Evolutionary conservation across 2,329 filamentous ascomycete species (phyloP).

Genomic region (Aspergillus aculeatinus): DNA sequence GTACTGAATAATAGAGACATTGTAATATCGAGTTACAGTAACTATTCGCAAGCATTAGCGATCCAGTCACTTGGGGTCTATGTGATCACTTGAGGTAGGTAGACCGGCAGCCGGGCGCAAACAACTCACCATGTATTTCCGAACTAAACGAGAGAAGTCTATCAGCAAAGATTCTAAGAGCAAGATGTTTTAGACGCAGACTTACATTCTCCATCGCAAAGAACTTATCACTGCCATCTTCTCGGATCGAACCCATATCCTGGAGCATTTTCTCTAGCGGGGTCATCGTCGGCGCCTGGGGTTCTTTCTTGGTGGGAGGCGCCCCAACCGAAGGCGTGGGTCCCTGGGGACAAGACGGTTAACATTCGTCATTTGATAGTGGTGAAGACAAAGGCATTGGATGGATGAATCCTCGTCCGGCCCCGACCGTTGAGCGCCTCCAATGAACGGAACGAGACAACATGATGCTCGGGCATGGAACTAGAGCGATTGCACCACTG

Average conservation of each 20-base stretch:
- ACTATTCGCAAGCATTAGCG: slow-evolving; percentile 49
- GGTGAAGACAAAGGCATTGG: neutral
- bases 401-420: neutral
- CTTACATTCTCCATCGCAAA: slow-evolving; percentile 97
- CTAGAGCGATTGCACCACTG: neutral
- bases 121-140: slow-evolving; percentile 86
- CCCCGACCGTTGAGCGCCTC: neutral
- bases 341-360: slow-evolving; percentile 38
- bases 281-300: slow-evolving; percentile 56
- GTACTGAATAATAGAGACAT: slow-evolving; percentile 91
- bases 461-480: neutral
- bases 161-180: slow-evolving; percentile 3
- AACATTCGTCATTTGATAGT: slow-evolving; percentile 13
- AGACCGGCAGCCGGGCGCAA: too few species aligned
- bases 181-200: slow-evolving; percentile 20
- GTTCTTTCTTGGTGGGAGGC: slow-evolving; percentile 59
- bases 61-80: neutral
- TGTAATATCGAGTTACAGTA: slow-evolving; percentile 99
- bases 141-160: slow-evolving; percentile 61
- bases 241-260: slow-evolving; percentile 74
- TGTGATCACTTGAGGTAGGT: too few species aligned
- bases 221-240: slow-evolving; percentile 95
- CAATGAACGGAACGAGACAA: neutral
- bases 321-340: slow-evolving; percentile 47
- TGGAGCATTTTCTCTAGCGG: slow-evolving; percentile 73